Evolutionary conservation across 176 grass and related monocot genomes (phyloP).

Genomic region (Rhynchospora tenuis): DNA sequence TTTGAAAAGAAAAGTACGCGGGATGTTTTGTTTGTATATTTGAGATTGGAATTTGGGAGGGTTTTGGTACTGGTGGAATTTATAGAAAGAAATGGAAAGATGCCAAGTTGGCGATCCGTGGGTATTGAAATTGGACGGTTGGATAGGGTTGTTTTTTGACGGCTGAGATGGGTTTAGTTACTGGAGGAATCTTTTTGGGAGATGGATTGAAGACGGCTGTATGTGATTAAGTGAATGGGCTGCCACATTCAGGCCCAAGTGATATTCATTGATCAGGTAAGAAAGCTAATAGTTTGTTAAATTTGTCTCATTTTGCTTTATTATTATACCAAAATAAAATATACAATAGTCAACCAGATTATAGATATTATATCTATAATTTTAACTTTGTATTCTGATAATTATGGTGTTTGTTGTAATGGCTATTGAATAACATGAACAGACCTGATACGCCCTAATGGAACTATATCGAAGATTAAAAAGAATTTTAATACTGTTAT

Average conservation of each 20-base stretch:
- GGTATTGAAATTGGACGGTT: neutral
- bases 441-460: no score
- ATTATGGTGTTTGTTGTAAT: no score
- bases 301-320: no score
- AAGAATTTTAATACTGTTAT: no score
- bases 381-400: no score
- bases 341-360: no score
- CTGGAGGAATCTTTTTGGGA: neutral
- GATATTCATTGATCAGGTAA: neutral
- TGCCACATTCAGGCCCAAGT: neutral
- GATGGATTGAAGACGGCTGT: neutral
- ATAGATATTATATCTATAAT: no score
- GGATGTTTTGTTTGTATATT: neutral
- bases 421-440: no score
- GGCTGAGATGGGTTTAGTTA: neutral
- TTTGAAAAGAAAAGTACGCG: neutral
- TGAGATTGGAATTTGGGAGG: neutral
- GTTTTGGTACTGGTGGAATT: neutral
- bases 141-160: neutral
- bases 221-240: neutral
- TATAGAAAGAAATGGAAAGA: neutral
- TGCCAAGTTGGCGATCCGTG: neutral
- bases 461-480: no score
- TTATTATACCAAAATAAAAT: no score
- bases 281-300: no score